Evolutionary conservation across 2,329 filamentous ascomycete species (phyloP), one percentile per base, ranked within the genome.

Genomic region (Moelleriella libera): DNA sequence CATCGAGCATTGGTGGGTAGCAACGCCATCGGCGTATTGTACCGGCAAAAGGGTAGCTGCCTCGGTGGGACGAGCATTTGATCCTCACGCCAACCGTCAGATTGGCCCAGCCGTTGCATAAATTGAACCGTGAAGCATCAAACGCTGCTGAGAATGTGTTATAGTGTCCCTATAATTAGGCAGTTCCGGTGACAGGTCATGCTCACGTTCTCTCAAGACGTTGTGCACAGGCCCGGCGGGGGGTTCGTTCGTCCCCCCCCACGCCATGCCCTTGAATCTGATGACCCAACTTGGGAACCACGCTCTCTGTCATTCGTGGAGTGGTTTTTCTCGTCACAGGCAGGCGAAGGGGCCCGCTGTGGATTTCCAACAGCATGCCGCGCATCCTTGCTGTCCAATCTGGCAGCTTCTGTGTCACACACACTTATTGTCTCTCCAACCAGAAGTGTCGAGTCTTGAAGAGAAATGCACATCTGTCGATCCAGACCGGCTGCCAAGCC

Each of bases 291-390:
- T 43, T 43, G 47, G 47, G 30, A 45, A 12, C 39, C 39, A 45
- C 32, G 30, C 28, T 12, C 14, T 34, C 44, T 43, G 44, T 43
- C 47, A 48, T 48, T 43, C 31, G 47, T 48, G 39, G 39, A 44
- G 43, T 46, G 47, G 34, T 42, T 45, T 43, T 31, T 30, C 30
- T 46, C 43, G 30, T 46, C 41, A 12, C 21, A 14, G 30, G 8
- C 30, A 14, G 28, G 32, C 31, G 7, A 21, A 28, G 32, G 39
- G 29, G 5, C 44, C 44, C 44, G 44, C 44, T 45, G 44, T 45
- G 44, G 44, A 21, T 45, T 37, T 37, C 32, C 32, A 37, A 2
- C 32, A 37, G 32, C 32, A 37, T 37, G 32, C 32, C 32, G 32
- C 21, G 32, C 32, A 37, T 37, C 32, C 32, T 37, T 37, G 32